phyloP scores from a whole-genome alignment of 148 eudicot genomes.

The Rhododendron henanense region DNA sequence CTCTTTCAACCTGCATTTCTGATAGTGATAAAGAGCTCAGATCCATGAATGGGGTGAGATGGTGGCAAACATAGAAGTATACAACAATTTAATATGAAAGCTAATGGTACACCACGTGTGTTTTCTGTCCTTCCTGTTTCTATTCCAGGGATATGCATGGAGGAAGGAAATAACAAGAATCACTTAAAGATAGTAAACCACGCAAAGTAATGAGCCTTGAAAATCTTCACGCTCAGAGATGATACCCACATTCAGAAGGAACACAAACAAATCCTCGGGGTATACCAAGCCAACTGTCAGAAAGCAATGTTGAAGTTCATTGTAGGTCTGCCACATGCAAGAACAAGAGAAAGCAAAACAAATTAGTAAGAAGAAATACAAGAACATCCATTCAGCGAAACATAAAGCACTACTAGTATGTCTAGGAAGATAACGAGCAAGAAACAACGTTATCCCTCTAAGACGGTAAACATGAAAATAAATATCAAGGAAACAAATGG shows the following conservation, averaged over 20 bases:
- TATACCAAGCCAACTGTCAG: constrained; percentile 82
- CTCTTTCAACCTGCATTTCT: constrained; percentile 98
- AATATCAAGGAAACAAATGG: background rate
- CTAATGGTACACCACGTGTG: background rate
- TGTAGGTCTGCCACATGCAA: constrained; percentile 67
- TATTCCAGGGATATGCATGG: background rate
- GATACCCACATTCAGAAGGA: constrained; percentile 83
- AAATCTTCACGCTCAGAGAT: background rate
- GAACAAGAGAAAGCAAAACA: constrained; percentile 3
- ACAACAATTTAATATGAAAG: background rate
- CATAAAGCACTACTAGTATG: background rate
- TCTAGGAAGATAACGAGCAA: too few relatives aligned
- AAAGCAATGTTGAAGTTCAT: constrained; percentile 93
- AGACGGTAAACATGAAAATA: background rate
- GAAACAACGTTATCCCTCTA: background rate
- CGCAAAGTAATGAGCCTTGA: background rate
- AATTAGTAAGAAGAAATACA: background rate
- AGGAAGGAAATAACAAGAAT: constrained; percentile 2
- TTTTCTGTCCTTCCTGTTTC: background rate
- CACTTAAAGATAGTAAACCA: background rate
- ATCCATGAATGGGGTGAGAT: constrained; percentile 15
- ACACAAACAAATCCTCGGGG: constrained; percentile 82
- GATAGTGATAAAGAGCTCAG: constrained; percentile 21
- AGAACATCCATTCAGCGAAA: background rate
- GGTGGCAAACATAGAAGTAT: background rate